These are phyloP conservation scores for Phytophthora megakarya DNA, from an alignment of 352 stramenopile species.

Conservation along the genomic window DNA sequence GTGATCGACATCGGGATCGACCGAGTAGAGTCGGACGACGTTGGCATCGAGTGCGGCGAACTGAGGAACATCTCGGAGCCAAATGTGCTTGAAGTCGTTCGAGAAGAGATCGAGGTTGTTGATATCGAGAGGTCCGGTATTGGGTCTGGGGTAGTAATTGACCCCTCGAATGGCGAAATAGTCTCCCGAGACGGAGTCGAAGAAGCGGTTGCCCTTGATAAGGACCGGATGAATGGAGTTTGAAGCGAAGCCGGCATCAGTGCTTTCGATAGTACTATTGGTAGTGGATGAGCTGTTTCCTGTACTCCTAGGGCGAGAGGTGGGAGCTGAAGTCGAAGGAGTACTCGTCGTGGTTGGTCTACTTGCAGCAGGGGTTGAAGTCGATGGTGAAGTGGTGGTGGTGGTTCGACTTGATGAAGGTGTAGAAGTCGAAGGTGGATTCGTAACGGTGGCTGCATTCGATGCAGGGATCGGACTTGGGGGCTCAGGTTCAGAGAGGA, in stretches of 20 bases:
- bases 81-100: conserved; percentile 70
- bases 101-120: conserved; percentile 90
- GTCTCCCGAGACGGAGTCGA: conserved; percentile 67
- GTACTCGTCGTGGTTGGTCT: not conserved
- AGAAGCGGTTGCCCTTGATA: conserved; percentile 77
- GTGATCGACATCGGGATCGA: conserved; percentile 75
- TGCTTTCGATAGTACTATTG: too few relatives aligned
- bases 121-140: conserved; percentile 57
- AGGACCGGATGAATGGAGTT: conserved; percentile 26
- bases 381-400: not conserved
- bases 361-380: too few relatives aligned
- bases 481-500: not conserved
- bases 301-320: too few relatives aligned
- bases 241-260: not conserved
- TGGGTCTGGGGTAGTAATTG: conserved; percentile 89
- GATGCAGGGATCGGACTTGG: conserved; percentile 1
- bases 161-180: conserved; percentile 79
- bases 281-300: too few relatives aligned
- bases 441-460: not conserved
- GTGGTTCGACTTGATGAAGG: not conserved
- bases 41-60: conserved; percentile 75
- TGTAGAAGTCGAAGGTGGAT: not conserved
- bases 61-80: conserved; percentile 68
- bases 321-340: not conserved
- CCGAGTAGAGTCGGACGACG: conserved; percentile 80